Conservation (phyloP, 2,329 filamentous ascomycete species). For the Trichoderma oligosporum region DNA sequence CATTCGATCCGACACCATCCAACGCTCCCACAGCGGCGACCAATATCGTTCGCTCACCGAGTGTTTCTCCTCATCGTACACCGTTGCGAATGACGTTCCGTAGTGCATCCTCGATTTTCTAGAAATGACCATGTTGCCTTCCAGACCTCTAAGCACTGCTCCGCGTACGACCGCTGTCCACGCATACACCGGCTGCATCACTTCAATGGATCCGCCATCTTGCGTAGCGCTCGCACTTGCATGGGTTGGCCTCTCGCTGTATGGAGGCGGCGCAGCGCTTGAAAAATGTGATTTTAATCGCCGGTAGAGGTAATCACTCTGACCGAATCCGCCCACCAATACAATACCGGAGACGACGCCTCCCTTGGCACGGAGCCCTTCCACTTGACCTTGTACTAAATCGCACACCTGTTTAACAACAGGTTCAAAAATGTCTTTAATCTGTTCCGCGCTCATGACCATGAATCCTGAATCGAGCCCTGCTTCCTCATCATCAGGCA, state of each 20-base stretch:
- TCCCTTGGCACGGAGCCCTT: conserved; percentile 57
- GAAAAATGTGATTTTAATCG: conserved; percentile 66
- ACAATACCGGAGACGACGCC: conserved; percentile 70
- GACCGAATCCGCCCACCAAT: conserved; percentile 76
- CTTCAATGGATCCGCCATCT: conserved; percentile 61
- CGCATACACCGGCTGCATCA: conserved; percentile 77
- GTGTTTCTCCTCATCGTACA: conserved; percentile 74
- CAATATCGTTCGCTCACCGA: conserved; percentile 71
- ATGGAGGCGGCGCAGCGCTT: conserved; percentile 54
- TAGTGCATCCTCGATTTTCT: conserved; percentile 73
- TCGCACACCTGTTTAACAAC: conserved; percentile 69
- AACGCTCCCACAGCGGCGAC: conserved; percentile 74
- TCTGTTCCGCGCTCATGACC: conserved; percentile 64
- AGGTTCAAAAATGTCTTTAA: conserved; percentile 72
- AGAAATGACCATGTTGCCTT: conserved; percentile 75
- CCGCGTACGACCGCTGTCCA: conserved; percentile 79
- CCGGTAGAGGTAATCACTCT: conserved; percentile 72
- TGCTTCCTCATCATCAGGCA: conserved; percentile 71
- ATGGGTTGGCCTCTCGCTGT: conserved; percentile 69
- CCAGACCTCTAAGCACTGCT: conserved; percentile 68
- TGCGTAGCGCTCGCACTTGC: conserved; percentile 46
- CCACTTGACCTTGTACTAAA: conserved; percentile 64
- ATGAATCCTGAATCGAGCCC: conserved; percentile 74
- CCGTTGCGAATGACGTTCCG: conserved; percentile 75
- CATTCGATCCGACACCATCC: conserved; percentile 82